Evolutionary conservation across 768 basidiomycete genomes (phyloP).

Genomic region (Calvatia gigantea): DNA sequence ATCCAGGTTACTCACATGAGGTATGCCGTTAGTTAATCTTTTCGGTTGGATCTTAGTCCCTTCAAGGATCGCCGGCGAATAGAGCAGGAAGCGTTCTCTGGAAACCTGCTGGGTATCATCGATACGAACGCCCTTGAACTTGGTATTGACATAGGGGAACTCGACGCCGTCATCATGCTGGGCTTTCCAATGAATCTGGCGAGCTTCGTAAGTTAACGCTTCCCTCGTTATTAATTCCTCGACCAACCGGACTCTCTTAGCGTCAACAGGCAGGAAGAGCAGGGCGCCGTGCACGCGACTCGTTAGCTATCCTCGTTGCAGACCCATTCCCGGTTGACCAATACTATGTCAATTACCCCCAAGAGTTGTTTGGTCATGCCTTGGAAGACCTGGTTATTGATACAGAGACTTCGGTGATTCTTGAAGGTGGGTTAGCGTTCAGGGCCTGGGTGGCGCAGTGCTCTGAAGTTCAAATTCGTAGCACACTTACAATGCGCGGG

Average conservation of each 20-base stretch:
- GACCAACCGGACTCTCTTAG: constrained; percentile 32
- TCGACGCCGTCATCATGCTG: constrained; percentile 88
- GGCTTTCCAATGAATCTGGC: constrained; percentile 80
- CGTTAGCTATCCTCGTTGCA: constrained; percentile 70
- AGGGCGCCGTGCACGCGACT: constrained; percentile 76
- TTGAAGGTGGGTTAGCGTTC: constrained; percentile 52
- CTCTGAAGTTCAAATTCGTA: no score
- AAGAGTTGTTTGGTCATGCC: constrained; percentile 62
- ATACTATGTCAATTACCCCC: constrained; percentile 67
- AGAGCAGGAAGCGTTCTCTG: constrained; percentile 84
- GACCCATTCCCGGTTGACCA: constrained; percentile 70
- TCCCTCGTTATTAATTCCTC: neutral
- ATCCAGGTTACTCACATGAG: constrained; percentile 72
- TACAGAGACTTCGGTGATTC: constrained; percentile 65
- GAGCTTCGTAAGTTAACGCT: constrained; percentile 58
- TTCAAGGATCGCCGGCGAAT: constrained; percentile 77
- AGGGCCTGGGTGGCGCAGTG: no score
- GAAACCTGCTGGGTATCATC: constrained; percentile 78
- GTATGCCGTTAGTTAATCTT: constrained; percentile 28
- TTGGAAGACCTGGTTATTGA: constrained; percentile 68
- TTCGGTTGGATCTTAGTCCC: neutral
- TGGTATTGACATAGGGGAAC: constrained; percentile 85
- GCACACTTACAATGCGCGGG: constrained; percentile 87
- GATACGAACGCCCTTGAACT: constrained; percentile 91
- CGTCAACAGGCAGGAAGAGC: constrained; percentile 89